Evolutionary conservation across 352 stramenopile species (phyloP), one percentile per base, ranked within the genome.

Genomic region (Pythium dissimile): DNA sequence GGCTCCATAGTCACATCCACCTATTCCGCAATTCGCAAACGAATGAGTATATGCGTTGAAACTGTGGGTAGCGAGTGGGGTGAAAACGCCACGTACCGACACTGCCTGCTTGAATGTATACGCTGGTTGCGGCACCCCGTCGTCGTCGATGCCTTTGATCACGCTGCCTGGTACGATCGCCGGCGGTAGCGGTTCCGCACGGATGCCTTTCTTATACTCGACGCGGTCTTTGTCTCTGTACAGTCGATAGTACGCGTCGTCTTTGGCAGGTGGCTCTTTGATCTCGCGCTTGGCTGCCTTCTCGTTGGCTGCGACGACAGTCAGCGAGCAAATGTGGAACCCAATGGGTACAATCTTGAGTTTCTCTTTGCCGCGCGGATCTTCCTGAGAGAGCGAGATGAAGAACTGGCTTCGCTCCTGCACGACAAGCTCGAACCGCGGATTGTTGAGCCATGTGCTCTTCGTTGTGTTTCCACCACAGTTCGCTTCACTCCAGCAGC

Each of bases 391-490:
- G 26, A 94, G 61, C 0, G 80, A 93, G 16, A 84, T 77, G 53
- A 92, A 92, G 15, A 94, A 69, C 1, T 66, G 74, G 21, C 73
- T 76, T 5, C 73, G 75, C 27, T 88, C 70, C 32, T 87, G 66
- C 1, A 97, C 43, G 20, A 67, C 56, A 5, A 97, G 54, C 26
- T 91, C 77, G 44, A 92, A 94, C 30, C 78, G 86, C 0, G 88
- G 88, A 23, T 97, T 97, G 46, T 88, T 91, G 27, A 88, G 74
- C 86, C 88, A 96, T 0, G 88, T 96, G n/a, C 64, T 89, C 53
- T 91, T 87, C 0, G 69, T 88, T 0, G 69, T 81, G 56, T 95
- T 95, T 12, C 86, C 83, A 18, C 84, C 87, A 45, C 77, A 88
- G n/a, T 69, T 91, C 1, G 52, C 43, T 58, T 94, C 80, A 35